Evolutionary conservation across 2,329 filamentous ascomycete genomes (phyloP).

Genomic region (Penicillium sp.): DNA sequence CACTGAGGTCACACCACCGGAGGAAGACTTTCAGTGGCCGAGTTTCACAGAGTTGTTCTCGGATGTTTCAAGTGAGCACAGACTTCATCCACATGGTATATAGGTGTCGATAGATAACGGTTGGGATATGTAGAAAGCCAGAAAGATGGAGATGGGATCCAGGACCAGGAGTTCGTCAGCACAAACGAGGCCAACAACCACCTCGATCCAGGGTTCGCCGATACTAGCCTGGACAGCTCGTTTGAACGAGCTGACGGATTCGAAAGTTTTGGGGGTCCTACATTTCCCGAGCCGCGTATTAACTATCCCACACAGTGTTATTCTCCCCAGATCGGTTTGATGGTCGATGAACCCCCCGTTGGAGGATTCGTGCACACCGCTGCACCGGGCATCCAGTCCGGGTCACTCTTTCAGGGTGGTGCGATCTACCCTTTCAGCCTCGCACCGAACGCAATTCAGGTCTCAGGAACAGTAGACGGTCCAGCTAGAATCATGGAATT

Average conservation of each 20-base stretch:
- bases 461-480: neutral
- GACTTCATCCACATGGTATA: neutral
- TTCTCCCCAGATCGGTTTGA: neutral
- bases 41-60: neutral
- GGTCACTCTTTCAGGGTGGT: neutral
- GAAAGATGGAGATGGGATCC: neutral
- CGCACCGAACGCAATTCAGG: neutral
- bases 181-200: neutral
- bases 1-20: neutral
- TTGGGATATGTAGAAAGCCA: neutral
- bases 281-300: neutral
- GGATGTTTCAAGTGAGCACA: slow-evolving; percentile 1
- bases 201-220: neutral
- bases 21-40: neutral
- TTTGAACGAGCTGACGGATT: neutral
- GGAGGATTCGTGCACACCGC: neutral
- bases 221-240: neutral
- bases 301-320: neutral
- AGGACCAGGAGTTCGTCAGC: neutral
- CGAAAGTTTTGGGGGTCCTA: neutral
- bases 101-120: neutral
- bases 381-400: neutral
- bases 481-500: slow-evolving; percentile 7
- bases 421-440: neutral
- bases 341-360: neutral